These are phyloP conservation scores for Margaritispora aquatica DNA, from an alignment of 495 filamentous ascomycete genomes.

Conservation along the genomic window DNA sequence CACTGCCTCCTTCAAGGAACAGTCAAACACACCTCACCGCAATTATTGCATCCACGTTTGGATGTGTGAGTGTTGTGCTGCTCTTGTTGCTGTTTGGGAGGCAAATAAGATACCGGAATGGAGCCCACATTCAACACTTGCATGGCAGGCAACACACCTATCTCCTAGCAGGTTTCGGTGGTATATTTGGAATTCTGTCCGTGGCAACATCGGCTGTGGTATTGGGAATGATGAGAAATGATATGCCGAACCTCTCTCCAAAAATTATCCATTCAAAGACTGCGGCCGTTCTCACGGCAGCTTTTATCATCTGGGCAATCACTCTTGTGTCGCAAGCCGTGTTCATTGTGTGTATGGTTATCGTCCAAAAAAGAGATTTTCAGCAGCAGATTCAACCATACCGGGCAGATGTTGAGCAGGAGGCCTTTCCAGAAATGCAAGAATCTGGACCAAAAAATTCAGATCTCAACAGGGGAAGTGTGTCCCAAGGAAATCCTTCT, in stretches of 20 bases:
- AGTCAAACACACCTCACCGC: constrained; percentile 13
- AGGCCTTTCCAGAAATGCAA: constrained; percentile 21
- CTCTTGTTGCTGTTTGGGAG: constrained; percentile 13
- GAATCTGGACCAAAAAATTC: constrained; percentile 17
- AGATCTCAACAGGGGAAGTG: constrained; percentile 2
- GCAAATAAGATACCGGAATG: constrained; percentile 18
- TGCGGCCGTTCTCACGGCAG: constrained; percentile 21
- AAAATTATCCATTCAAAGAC: constrained; percentile 10
- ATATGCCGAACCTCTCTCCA: constrained; percentile 14
- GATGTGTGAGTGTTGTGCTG: constrained; percentile 17
- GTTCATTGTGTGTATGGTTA: constrained; percentile 23
- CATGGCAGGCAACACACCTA: constrained; percentile 22
- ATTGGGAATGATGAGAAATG: constrained; percentile 24
- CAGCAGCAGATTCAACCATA: constrained; percentile 19
- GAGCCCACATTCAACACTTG: constrained; percentile 20
- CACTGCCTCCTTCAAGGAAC: constrained; percentile 14
- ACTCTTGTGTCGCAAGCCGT: constrained; percentile 21
- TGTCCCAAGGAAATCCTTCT: constrained; percentile 18
- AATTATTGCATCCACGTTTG: constrained; percentile 24
- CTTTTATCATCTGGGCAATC: constrained; percentile 27
- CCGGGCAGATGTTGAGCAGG: constrained; percentile 3
- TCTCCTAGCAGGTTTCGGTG: constrained; percentile 17
- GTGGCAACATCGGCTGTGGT: constrained; percentile 13
- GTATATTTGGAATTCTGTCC: constrained; percentile 15
- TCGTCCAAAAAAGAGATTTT: constrained; percentile 19